These are phyloP conservation scores for Piloderma croceum DNA, from an alignment of 768 basidiomycete species.

Conservation along the genomic window DNA sequence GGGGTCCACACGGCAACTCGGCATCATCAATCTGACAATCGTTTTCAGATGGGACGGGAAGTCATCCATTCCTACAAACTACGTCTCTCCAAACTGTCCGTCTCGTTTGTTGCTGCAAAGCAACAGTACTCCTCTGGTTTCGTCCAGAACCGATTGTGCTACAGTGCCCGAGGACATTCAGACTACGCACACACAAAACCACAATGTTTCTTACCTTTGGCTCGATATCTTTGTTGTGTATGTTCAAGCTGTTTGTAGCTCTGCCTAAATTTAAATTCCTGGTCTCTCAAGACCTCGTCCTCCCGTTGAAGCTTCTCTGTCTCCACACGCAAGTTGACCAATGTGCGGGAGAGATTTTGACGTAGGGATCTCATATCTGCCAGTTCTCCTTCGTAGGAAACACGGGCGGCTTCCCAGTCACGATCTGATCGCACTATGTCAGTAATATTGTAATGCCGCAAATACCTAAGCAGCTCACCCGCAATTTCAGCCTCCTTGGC, in stretches of 20 bases:
- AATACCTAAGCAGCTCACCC: slow-evolving; percentile 36
- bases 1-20: too few species aligned
- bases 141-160: slow-evolving; percentile 37
- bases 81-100: too few species aligned
- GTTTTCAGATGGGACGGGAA: too few species aligned
- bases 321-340: slow-evolving; percentile 34
- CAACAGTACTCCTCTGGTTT: slow-evolving; percentile 38
- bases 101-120: slow-evolving; percentile 43
- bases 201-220: slow-evolving; percentile 28
- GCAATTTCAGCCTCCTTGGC: slow-evolving; percentile 36
- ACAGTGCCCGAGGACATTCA: slow-evolving; percentile 6
- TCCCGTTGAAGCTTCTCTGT: slow-evolving; percentile 37
- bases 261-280: slow-evolving; percentile 34
- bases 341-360: slow-evolving; percentile 40
- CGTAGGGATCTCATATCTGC: slow-evolving; percentile 52
- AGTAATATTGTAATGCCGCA: slow-evolving; percentile 30
- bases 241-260: slow-evolving; percentile 36
- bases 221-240: slow-evolving; percentile 36
- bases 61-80: too few species aligned
- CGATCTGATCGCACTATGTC: slow-evolving; percentile 34
- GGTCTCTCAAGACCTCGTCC: slow-evolving; percentile 34
- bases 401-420: slow-evolving; percentile 55
- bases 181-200: neutral
- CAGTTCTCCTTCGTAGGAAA: slow-evolving; percentile 58
- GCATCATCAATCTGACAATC: too few species aligned